Evolutionary conservation across 2,329 filamentous ascomycete genomes (phyloP), one percentile per base, ranked within the genome.

Genomic region (Talaromyces sp.): DNA sequence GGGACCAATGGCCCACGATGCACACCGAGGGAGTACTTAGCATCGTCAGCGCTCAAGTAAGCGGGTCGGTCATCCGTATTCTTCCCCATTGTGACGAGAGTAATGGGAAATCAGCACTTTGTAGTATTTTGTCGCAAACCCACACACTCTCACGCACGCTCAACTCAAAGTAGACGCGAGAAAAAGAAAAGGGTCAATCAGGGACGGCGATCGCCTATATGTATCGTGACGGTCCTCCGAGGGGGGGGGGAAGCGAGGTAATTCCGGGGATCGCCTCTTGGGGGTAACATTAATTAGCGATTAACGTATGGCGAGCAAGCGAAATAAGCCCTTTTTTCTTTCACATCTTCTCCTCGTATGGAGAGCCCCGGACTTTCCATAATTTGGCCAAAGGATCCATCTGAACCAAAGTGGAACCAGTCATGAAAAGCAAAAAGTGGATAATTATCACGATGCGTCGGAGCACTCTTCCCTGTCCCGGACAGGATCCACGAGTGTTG

Each of bases 11-110:
- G 67, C 14, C 69, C 69, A 16, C 69, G 65, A 57, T 69, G 61
- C 27, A 59, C 48, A 42, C 69, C 68, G 27, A 71, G 54, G 9
- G 63, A 65, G 39, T 68, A 67, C 48, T 65, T 70, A 44, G 66
- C 67, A 36, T 61, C 59, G 35, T 67, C 57, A 47, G 62, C 60
- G 52, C 42, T 58, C 54, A 65, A 52, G 56, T 65, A 63, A 42
- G 63, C 54, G 8, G 63, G 60, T 30, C 64, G 65, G 56, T 66
- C 65, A 42, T 60, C 63, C 46, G 44, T 47, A 27, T 48, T 58
- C 43, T 57, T 61, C 51, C 48, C 61, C 62, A 69, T 68, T 33
- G 47, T 63, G 48, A 44, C 49, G 47, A 40, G 27, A 39, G 36
- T 30, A 19, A 22, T 27, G 4, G 14, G 36, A 27, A 42, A 16